These are phyloP conservation scores for Ottelia alismoides DNA, from an alignment of 106 monocot genomes.

Conservation along the genomic window DNA sequence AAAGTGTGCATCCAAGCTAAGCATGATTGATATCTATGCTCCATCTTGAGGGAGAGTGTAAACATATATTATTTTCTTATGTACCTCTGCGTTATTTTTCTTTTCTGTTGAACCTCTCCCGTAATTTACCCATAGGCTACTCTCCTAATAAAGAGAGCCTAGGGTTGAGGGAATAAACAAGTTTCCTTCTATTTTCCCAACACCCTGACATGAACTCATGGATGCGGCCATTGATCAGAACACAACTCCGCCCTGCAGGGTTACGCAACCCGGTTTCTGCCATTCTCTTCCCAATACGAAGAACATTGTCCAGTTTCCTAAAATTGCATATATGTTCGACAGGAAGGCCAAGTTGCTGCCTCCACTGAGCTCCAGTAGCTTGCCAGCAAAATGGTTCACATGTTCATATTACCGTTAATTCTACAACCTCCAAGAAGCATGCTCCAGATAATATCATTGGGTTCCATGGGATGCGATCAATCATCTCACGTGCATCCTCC, in stretches of 20 bases:
- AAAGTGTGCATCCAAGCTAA: too few species aligned
- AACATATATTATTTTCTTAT: too few species aligned
- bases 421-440: constrained; percentile 9
- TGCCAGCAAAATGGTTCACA: constrained; percentile 2
- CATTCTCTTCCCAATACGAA: constrained; percentile 6
- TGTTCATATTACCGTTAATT: constrained; percentile 3
- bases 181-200: too few species aligned
- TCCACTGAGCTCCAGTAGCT: constrained; percentile 6
- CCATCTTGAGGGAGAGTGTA: too few species aligned
- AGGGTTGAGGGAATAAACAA: too few species aligned
- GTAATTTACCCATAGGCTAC: too few species aligned
- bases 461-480: constrained; percentile 8
- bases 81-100: too few species aligned
- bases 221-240: too few species aligned
- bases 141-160: too few species aligned
- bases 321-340: constrained; percentile 10
- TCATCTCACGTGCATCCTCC: constrained; percentile 7
- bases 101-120: too few species aligned
- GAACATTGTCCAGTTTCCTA: constrained; percentile 8
- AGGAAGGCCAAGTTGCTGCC: constrained; percentile 11
- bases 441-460: constrained; percentile 13
- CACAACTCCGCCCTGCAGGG: constrained; percentile 4
- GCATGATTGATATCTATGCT: too few species aligned
- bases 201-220: too few species aligned
- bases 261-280: background rate